phyloP scores from a whole-genome alignment of 805 yeast genomes.

The Ogataea methylovora region DNA sequence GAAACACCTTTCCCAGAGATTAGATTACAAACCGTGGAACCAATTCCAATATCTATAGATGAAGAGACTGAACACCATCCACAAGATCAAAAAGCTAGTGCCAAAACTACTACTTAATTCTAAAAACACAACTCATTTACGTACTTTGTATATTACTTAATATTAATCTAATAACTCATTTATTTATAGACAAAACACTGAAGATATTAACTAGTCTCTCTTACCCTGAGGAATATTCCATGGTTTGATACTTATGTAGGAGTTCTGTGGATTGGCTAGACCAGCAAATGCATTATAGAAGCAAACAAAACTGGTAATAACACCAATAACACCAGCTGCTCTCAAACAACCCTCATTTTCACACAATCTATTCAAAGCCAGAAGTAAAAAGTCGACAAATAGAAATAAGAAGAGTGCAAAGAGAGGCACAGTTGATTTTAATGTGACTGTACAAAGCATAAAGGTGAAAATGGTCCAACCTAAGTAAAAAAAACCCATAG shows the following conservation, averaged over 20 bases:
- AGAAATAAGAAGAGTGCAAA: slow-evolving; percentile 44
- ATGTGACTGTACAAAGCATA: slow-evolving; percentile 47
- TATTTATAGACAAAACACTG: too few species aligned
- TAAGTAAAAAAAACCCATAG: slow-evolving; percentile 48
- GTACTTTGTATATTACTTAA: too few species aligned
- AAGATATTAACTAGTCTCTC: background rate
- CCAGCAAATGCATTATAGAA: slow-evolving; percentile 72
- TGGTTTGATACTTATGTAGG: slow-evolving; percentile 37
- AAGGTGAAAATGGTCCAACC: slow-evolving; percentile 65
- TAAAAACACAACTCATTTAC: too few species aligned
- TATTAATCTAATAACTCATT: too few species aligned
- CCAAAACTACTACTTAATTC: too few species aligned
- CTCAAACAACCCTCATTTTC: slow-evolving; percentile 28
- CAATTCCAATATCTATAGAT: too few species aligned
- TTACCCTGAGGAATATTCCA: slow-evolving; percentile 1
- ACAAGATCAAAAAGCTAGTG: too few species aligned
- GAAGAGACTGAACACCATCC: too few species aligned
- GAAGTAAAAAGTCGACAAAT: slow-evolving; percentile 44
- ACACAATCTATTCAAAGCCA: slow-evolving; percentile 48
- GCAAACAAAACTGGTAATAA: slow-evolving; percentile 51
- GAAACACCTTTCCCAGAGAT: too few species aligned
- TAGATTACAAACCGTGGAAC: too few species aligned
- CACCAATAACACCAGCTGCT: slow-evolving; percentile 63
- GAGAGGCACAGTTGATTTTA: slow-evolving; percentile 48
- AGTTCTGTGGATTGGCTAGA: slow-evolving; percentile 54